These are phyloP conservation scores for Chaetomiaceae sp. DNA, from an alignment of 2,329 filamentous ascomycete genomes.

Conservation along the genomic window DNA sequence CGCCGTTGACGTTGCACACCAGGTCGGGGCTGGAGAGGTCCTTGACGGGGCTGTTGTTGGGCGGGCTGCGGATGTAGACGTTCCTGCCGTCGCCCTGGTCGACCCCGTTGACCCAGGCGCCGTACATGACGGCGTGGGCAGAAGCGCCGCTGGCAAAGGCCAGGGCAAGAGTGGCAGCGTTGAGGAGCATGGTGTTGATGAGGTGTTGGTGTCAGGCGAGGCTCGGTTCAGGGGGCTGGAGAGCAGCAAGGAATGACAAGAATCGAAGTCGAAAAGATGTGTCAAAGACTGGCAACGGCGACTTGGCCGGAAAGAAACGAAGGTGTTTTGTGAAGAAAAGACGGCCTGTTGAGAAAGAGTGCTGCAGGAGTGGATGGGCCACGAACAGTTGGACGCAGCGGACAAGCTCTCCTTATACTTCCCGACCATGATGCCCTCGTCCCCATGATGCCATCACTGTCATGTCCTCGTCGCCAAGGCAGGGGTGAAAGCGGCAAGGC, in stretches of 20 bases:
- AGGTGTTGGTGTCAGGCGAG: not conserved
- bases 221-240: not conserved
- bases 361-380: not conserved
- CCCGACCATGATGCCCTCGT: no score
- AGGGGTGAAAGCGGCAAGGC: not conserved
- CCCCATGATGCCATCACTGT: no score
- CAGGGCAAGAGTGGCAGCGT: slow-evolving; percentile 30
- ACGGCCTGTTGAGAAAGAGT: not conserved
- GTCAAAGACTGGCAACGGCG: not conserved
- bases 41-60: slow-evolving; percentile 30
- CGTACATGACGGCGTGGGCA: slow-evolving; percentile 44
- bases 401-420: not conserved
- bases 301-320: not conserved
- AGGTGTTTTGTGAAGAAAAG: not conserved
- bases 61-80: slow-evolving; percentile 41
- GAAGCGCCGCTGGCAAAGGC: slow-evolving; percentile 36
- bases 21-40: slow-evolving; percentile 35
- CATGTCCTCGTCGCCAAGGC: not conserved
- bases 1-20: slow-evolving; percentile 37
- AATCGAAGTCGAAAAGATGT: not conserved
- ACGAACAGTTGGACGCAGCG: not conserved
- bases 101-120: slow-evolving; percentile 44
- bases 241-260: not conserved
- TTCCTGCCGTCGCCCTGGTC: slow-evolving; percentile 40
- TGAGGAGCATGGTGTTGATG: slow-evolving; percentile 32